Conservation (phyloP, 208 protist species). For the Trypanosoma theileri region DNA sequence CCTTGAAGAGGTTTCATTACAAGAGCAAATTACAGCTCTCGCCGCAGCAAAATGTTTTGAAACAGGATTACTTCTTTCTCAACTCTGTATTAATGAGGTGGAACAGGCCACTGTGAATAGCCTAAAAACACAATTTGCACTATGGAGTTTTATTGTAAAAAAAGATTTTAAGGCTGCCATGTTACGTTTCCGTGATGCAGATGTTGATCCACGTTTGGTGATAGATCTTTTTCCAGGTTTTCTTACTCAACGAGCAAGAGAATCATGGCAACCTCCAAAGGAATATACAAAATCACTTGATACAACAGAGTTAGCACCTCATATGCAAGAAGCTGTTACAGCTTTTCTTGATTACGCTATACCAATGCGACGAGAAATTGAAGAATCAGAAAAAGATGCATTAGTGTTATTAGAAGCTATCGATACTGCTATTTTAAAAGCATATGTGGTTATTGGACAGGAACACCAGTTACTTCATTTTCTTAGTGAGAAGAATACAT, state of each 20-base stretch:
- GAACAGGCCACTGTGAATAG: slow-evolving; percentile 25
- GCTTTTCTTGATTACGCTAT: slow-evolving; percentile 31
- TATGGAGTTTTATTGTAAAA: slow-evolving; percentile 39
- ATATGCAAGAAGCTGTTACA: slow-evolving; percentile 19
- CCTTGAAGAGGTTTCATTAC: slow-evolving; percentile 32
- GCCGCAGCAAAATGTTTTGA: slow-evolving; percentile 33
- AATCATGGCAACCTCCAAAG: slow-evolving; percentile 23
- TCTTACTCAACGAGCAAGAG: slow-evolving; percentile 15
- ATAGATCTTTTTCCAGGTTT: slow-evolving; percentile 50
- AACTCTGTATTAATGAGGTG: slow-evolving; percentile 59
- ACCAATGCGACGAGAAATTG: slow-evolving; percentile 20
- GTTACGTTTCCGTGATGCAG: slow-evolving; percentile 40
- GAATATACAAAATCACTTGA: not conserved
- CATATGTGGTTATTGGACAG: slow-evolving; percentile 31
- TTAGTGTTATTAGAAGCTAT: slow-evolving; percentile 28
- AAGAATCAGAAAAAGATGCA: slow-evolving; percentile 8
- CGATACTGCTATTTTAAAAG: slow-evolving; percentile 50
- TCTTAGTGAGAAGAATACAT: slow-evolving; percentile 40
- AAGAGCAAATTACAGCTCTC: slow-evolving; percentile 34
- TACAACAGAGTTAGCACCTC: slow-evolving; percentile 4
- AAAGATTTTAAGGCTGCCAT: slow-evolving; percentile 43
- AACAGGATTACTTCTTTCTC: slow-evolving; percentile 48
- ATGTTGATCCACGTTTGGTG: slow-evolving; percentile 46
- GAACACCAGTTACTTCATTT: slow-evolving; percentile 57
- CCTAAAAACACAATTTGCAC: slow-evolving; percentile 38